Evolutionary conservation across 208 protist species (phyloP), one percentile per base, ranked within the genome.

Genomic region (Crithidia sp.): DNA sequence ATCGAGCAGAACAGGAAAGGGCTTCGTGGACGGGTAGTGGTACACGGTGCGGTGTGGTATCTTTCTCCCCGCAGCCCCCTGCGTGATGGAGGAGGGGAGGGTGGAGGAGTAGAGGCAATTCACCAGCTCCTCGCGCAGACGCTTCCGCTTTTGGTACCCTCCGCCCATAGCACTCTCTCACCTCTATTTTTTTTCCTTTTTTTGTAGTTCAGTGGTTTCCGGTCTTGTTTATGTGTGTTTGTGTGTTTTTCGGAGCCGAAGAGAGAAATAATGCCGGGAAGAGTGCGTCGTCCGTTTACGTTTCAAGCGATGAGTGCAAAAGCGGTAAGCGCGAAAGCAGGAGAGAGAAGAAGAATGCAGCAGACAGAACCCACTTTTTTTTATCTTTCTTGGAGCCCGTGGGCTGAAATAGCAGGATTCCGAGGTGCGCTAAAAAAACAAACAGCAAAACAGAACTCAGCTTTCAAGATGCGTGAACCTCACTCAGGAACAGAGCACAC

Each of bases 11-110:
- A 90, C 67, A 2, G 93, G 93, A 63, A 97, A 95, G 5, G 87
- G 84, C 10, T 87, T 59, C 3, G 59, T 50, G 19, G 92, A 94
- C 10, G 92, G 92, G 76, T 95, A 95, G 78, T 97, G 92, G 67
- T 88, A 87, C 7, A 96, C 82, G 1, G 80, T 78, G 64, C 68
- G 67, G 43, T 60, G 4, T 39, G 45, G 55, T 9, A 79, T 39
- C 39, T 69, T 79, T 13, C 68, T 50, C 12, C 47, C 36, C 7
- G 44, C 47, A 6, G 59, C 8, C 60, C 43, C 60, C 2, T 5
- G 57, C 19, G 37, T 19, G 10, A 37, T 37, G 41, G 52, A 71
- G 6, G 67, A 56, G 9, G 61, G 56, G 0, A 57, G 50, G 3
- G 17, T 12, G 3, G 67, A 16, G 37, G 67, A 61, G 74, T 71